A percentile compares a stretch with the other conserved stretches of the same genome.
These are phyloP conservation scores for Ammopiptanthus mongolicus DNA, from an alignment of 306 rosid genomes.

Conservation along the genomic window DNA sequence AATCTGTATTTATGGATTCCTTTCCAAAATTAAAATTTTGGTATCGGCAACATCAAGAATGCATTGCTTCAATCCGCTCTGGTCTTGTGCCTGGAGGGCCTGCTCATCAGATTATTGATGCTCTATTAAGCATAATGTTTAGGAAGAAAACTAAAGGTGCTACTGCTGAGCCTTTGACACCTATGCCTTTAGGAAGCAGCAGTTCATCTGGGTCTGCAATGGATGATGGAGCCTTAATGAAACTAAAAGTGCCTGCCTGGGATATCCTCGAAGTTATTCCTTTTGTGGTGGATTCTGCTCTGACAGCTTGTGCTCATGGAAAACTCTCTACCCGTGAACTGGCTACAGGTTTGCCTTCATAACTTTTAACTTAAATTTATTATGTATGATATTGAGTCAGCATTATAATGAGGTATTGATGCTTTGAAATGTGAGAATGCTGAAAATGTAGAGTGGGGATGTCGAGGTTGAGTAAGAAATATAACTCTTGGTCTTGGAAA, in stretches of 20 bases:
- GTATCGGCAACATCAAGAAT: conserved; percentile 81
- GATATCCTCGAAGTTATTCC: conserved; percentile 93
- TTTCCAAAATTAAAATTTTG: conserved; percentile 80
- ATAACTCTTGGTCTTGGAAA: background rate
- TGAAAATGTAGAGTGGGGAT: background rate
- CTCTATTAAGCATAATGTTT: conserved; percentile 68
- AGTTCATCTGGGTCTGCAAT: conserved; percentile 51
- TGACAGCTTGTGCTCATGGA: conserved; percentile 91
- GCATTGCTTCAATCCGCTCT: conserved; percentile 71
- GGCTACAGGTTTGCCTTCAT: conserved; percentile 61
- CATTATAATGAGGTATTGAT: background rate
- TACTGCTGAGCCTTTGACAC: conserved; percentile 55
- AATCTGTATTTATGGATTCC: conserved; percentile 62
- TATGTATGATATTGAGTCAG: background rate
- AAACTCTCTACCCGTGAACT: conserved; percentile 74
- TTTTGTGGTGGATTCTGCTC: conserved; percentile 87
- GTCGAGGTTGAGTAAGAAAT: background rate
- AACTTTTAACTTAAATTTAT: conserved; percentile 2
- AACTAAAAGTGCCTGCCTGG: conserved; percentile 92
- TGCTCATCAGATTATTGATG: conserved; percentile 71
- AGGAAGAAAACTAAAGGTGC: conserved; percentile 54
- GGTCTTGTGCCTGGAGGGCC: conserved; percentile 68
- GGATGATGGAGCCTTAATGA: conserved; percentile 57
- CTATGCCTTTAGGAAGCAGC: conserved; percentile 62
- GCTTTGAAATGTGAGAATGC: background rate